A percentile compares a stretch with the other conserved stretches of the same genome.
phyloP scores from a whole-genome alignment of 2,329 filamentous ascomycete species.

The Hypocreales sp. region DNA sequence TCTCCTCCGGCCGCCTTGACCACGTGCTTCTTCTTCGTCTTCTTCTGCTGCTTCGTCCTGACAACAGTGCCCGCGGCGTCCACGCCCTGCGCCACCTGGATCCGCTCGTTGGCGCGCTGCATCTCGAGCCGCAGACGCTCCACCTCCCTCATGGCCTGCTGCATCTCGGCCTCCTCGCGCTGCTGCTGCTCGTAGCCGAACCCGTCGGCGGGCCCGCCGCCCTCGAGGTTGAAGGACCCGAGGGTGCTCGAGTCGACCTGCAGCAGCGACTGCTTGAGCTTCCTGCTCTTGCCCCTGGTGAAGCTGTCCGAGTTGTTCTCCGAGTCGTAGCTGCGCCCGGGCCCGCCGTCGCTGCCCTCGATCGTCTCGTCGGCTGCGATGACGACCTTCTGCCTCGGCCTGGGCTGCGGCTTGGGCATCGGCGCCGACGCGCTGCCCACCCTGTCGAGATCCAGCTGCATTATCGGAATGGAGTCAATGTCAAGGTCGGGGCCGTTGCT shows the following conservation, averaged over 20 bases:
- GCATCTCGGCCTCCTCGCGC: constrained; percentile 78
- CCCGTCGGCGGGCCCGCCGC: constrained; percentile 13
- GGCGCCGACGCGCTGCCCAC: constrained; percentile 15
- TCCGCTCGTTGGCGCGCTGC: constrained; percentile 64
- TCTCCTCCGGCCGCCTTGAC: constrained; percentile 15
- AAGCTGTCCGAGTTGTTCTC: constrained; percentile 33
- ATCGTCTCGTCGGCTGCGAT: constrained; percentile 63
- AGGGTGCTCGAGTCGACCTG: constrained; percentile 81
- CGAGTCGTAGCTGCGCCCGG: constrained; percentile 32
- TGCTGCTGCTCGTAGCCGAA: constrained; percentile 51
- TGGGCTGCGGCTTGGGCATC: constrained; percentile 19
- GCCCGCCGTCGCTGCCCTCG: constrained; percentile 32
- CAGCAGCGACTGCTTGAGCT: constrained; percentile 49
- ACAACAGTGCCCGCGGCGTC: constrained; percentile 50
- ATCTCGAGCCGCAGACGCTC: constrained; percentile 78
- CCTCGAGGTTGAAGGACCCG: constrained; percentile 52
- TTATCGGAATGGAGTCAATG: constrained; percentile 89
- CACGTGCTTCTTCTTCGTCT: constrained; percentile 26
- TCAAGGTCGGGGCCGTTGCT: constrained; percentile 70
- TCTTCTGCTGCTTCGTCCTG: constrained; percentile 53
- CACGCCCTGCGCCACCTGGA: constrained; percentile 55
- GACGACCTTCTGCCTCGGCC: constrained; percentile 44
- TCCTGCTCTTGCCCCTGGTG: constrained; percentile 32
- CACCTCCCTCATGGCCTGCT: constrained; percentile 73
- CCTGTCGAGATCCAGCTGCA: constrained; percentile 69